Percentiles rank a stretch among this genome's conserved stretches.
These are phyloP conservation scores for Fusarium sp. DNA, from an alignment of 2,329 filamentous ascomycete genomes.

Conservation along the genomic window DNA sequence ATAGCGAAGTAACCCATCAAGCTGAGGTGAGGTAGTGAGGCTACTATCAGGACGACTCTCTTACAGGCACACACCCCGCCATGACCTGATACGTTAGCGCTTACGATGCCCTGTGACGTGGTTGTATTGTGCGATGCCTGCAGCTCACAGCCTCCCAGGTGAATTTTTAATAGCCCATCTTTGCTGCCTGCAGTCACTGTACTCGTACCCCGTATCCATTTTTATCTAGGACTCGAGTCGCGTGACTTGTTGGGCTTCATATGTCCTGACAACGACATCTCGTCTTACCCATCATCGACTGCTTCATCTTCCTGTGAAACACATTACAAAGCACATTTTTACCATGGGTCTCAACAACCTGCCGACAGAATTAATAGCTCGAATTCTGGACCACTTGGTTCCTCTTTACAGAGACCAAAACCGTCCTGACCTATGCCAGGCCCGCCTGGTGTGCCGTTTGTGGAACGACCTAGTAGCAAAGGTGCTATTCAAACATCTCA, in stretches of 20 bases:
- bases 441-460: neutral
- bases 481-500: neutral
- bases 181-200: neutral
- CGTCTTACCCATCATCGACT: neutral
- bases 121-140: neutral
- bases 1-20: neutral
- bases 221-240: neutral
- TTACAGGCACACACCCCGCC: neutral
- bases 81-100: neutral
- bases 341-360: neutral
- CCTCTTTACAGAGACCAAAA: neutral
- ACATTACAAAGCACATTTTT: neutral
- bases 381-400: neutral
- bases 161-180: neutral
- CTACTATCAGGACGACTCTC: neutral
- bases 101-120: neutral
- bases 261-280: neutral
- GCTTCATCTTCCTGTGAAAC: neutral
- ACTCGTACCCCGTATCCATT: neutral
- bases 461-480: neutral
- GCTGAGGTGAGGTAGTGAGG: neutral
- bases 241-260: neutral
- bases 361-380: neutral
- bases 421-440: neutral
- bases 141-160: neutral